Evolutionary conservation across 306 rosid genomes (phyloP).

Genomic region (Cyclanthera cordifolia): DNA sequence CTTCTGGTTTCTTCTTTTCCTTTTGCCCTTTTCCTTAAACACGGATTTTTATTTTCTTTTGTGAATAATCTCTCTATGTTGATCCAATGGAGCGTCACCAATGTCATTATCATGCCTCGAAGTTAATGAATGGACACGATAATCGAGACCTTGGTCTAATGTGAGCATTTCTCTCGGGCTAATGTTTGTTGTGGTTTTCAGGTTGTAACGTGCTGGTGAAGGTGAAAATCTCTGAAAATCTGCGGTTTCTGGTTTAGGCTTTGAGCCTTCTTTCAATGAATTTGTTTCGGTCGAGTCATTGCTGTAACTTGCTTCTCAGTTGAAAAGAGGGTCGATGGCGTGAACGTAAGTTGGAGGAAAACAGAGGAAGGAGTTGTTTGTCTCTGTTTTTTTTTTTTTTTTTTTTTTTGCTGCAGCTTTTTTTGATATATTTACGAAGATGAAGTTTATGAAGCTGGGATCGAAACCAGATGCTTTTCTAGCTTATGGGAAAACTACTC

Average conservation of each 20-base stretch:
- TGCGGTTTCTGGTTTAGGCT: constrained; percentile 20
- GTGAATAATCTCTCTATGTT: constrained; percentile 1
- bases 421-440: constrained; percentile 12
- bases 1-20: background rate
- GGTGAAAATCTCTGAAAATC: constrained; percentile 15
- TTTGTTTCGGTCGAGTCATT: constrained; percentile 3
- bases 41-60: background rate
- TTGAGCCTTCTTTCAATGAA: background rate
- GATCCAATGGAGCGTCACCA: constrained; percentile 11
- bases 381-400: background rate
- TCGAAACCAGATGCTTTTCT: constrained; percentile 85
- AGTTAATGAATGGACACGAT: constrained; percentile 22
- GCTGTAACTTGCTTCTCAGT: background rate
- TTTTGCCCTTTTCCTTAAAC: background rate
- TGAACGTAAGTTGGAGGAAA: background rate
- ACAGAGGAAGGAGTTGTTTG: constrained; percentile 4
- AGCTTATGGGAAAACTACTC: constrained; percentile 58
- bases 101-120: constrained; percentile 22
- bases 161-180: constrained; percentile 11
- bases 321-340: background rate
- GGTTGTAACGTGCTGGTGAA: constrained; percentile 16
- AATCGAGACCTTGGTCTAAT: constrained; percentile 18
- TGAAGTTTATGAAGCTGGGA: constrained; percentile 99
- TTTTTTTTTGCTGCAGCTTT: no score
- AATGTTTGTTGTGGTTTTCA: constrained; percentile 19